Evolutionary conservation across 139 green algal species (phyloP), one percentile per base, ranked within the genome.

Genomic region (Asterochloris sp.): DNA sequence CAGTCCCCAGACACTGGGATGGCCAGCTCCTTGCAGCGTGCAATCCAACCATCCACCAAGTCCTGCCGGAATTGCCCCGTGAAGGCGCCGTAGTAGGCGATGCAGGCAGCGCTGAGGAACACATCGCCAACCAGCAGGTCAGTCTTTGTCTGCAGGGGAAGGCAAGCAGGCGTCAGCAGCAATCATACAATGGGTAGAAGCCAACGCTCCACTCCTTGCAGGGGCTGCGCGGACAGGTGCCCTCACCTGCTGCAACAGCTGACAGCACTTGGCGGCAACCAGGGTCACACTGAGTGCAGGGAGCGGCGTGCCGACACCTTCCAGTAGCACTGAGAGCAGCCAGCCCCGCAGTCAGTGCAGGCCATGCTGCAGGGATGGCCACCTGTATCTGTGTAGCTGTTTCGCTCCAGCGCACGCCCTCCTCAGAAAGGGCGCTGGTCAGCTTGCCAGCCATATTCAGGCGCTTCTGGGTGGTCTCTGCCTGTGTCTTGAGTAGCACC

Each of bases 21-120:
- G 67, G 29, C 78, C 19, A 47, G 21, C 23, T 67, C 38, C 68
- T 69, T 76, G 78, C 78, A 83, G 60, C 66, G 29, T 17, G 73
- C 29, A 47, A 76, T 29, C 78, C 78, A 83, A 28, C 38, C 38
- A 38, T 21, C 66, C 29, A 83, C 29, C 21, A 83, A 67, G 38
- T 83, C 78, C 78, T 83, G 78, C 78, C 78, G 10, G 78, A 69
- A 83, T 13, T 76, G 27, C 19, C 67, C 67, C 17, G 78, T 73
- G 68, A 83, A 83, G 67, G 78, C 78, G 19, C 78, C 78, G n/a
- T 77, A 83, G 67, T 83, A 83, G 67, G 78, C 67, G 61, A 83
- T 76, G 78, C 78, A 83, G 38, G 78, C 78, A 13, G 78, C 78
- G 61, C 67, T 68, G 21, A 83, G 24, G 64, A 83, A 60, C 66